Evolutionary conservation across 2,329 filamentous ascomycete genomes (phyloP), one percentile per base, ranked within the genome.

Genomic region (Cytospora leucostoma): DNA sequence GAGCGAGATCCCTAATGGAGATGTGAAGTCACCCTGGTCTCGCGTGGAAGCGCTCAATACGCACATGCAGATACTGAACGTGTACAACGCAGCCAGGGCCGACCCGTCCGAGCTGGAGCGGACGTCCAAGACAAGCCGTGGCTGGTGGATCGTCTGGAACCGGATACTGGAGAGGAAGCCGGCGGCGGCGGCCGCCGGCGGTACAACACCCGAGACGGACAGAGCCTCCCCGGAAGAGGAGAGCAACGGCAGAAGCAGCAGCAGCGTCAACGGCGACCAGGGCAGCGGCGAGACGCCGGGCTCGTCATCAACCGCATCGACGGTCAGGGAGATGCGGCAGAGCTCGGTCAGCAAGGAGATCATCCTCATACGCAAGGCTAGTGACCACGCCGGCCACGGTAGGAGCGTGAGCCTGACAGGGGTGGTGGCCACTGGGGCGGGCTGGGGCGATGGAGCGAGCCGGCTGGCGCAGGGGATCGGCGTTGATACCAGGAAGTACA

Each of bases 401-500:
- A 74, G 77, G 38, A 74, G 75, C 32, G 69, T 73, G 27, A 72
- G 74, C 58, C 67, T 68, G 58, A 71, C 76, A 35, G 70, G 72
- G 19, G 72, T 70, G 19, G 72, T 70, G n/a, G 74, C 80, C 69
- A 64, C 77, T 65, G 71, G 77, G 15, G 68, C 75, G 54, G 70
- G 80, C 62, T 78, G 84, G 80, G 70, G 81, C 52, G 84, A 83
- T 32, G 85, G 84, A 3, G 84, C 87, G 1, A 83, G 81, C 21
- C 82, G 83, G 61, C 74, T 92, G 67, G 86, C 84, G 0, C 87
- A 91, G 70, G 90, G 90, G 0, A 91, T 93, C 67, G 90, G 90
- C 0, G 82, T 93, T 38, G 90, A 93, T 78, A 91, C 90, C 35
- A 83, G 87, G 73, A 84, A 83, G 71, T 93, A 93, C 74, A 85